phyloP scores from a whole-genome alignment of 148 eudicot genomes.

The Fagopyrum homotropicum region DNA sequence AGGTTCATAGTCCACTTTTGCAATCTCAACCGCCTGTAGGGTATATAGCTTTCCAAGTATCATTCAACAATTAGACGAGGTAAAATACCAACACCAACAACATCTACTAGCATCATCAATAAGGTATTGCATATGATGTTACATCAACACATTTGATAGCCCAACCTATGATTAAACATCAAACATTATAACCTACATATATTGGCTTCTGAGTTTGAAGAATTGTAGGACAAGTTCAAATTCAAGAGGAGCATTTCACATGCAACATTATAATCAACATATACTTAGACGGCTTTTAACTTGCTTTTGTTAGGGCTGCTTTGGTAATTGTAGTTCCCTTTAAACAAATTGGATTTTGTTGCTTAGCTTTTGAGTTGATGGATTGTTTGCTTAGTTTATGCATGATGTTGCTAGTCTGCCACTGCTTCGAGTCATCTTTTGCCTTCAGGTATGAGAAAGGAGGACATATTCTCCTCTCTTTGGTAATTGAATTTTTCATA shows the following conservation, averaged over 20 bases:
- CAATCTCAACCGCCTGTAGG: slow-evolving; percentile 65
- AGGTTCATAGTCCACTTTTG: slow-evolving; percentile 58
- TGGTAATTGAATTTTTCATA: too few relatives aligned
- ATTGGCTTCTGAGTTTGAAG: neutral
- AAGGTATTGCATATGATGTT: neutral
- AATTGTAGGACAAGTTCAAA: neutral
- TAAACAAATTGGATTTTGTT: too few relatives aligned
- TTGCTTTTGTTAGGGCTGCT: too few relatives aligned
- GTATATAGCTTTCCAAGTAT: neutral
- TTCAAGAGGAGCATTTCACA: neutral
- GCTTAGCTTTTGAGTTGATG: too few relatives aligned
- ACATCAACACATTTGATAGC: slow-evolving; percentile 8
- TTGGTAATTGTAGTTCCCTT: too few relatives aligned
- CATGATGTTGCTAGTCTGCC: too few relatives aligned
- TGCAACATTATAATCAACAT: neutral
- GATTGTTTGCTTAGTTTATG: too few relatives aligned
- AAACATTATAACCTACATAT: neutral
- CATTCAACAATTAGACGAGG: neutral
- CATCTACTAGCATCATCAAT: neutral
- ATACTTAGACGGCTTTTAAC: too few relatives aligned
- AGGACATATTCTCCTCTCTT: too few relatives aligned
- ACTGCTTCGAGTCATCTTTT: too few relatives aligned
- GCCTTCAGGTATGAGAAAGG: too few relatives aligned
- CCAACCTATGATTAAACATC: neutral
- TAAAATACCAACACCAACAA: neutral